Evolutionary conservation across 495 filamentous ascomycete species (phyloP).

Genomic region (Aspergillus sclerotiicarbonarius): DNA sequence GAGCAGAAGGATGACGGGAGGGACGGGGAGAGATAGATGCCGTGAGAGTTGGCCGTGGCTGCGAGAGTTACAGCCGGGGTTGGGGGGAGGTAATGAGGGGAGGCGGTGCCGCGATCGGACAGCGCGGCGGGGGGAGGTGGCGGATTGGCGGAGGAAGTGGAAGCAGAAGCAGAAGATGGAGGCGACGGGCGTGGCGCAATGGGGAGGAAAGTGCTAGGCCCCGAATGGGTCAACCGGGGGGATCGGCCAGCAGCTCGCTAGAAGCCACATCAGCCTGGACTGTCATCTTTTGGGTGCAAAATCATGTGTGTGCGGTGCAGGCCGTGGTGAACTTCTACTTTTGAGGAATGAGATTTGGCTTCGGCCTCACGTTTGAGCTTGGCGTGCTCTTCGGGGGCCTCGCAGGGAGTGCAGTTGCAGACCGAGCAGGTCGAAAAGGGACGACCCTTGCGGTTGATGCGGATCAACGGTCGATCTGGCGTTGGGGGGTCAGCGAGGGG

Average conservation of each 20-base stretch:
- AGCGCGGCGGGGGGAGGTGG: background rate
- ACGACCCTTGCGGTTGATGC: conserved; percentile 96
- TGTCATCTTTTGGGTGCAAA: conserved; percentile 11
- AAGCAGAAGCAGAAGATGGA: background rate
- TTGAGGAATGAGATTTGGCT: conserved; percentile 47
- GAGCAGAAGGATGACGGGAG: conserved; percentile 11
- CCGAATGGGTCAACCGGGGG: conserved; percentile 23
- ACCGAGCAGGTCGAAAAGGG: conserved; percentile 96
- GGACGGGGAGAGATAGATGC: conserved; percentile 7
- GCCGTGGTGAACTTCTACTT: conserved; percentile 16
- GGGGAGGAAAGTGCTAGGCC: conserved; percentile 24
- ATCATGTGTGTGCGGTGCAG: background rate
- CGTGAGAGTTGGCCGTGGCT: background rate
- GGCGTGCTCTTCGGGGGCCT: conserved; percentile 83
- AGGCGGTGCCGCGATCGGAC: background rate
- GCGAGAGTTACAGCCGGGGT: background rate
- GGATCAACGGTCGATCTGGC: conserved; percentile 78
- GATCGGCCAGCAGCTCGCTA: conserved; percentile 38
- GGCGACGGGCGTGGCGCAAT: conserved; percentile 36
- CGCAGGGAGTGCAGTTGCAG: conserved; percentile 87
- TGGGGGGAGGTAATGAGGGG: background rate
- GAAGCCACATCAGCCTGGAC: conserved; percentile 35
- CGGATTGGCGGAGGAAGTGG: background rate
- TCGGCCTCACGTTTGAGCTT: conserved; percentile 94
- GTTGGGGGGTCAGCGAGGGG: conserved; percentile 1